phyloP scores from a whole-genome alignment of 2,329 filamentous ascomycete genomes.

The Biscogniauxia sp. region DNA sequence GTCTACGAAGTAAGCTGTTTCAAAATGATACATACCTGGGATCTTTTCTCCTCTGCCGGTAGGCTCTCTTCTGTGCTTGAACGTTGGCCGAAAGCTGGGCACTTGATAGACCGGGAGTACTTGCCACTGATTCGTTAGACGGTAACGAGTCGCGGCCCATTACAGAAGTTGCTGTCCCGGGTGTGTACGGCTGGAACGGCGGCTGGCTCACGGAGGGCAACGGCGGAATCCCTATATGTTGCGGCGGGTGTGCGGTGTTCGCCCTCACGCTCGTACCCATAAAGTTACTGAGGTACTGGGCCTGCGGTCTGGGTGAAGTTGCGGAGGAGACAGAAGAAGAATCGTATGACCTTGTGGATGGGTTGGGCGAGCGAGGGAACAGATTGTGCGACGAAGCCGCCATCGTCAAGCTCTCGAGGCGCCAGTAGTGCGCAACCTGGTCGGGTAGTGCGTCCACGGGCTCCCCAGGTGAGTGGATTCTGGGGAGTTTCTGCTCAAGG shows the following conservation, averaged over 20 bases:
- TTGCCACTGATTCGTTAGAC: conserved; percentile 56
- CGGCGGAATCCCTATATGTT: conserved; percentile 53
- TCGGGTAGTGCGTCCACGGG: conserved; percentile 36
- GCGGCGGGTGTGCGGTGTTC: conserved; percentile 47
- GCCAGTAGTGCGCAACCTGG: conserved; percentile 34
- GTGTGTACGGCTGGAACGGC: conserved; percentile 53
- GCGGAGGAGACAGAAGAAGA: conserved; percentile 63
- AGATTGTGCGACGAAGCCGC: conserved; percentile 55
- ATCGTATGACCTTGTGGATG: conserved; percentile 60
- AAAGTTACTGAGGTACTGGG: conserved; percentile 51
- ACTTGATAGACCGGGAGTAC: conserved; percentile 49
- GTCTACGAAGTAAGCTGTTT: conserved; percentile 61
- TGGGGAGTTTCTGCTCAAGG: conserved; percentile 38
- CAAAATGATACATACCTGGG: conserved; percentile 54
- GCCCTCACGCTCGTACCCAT: conserved; percentile 52
- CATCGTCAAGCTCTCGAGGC: conserved; percentile 43
- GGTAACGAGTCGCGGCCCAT: conserved; percentile 60
- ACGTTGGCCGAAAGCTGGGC: conserved; percentile 44
- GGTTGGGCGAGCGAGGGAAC: conserved; percentile 61
- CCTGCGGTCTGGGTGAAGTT: conserved; percentile 55
- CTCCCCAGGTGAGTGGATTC: conserved; percentile 38
- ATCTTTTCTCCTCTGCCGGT: conserved; percentile 91
- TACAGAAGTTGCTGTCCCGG: conserved; percentile 46
- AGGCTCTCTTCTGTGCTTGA: conserved; percentile 85
- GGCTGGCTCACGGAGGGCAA: conserved; percentile 45